Evolutionary conservation across 108 stramenopile species (phyloP).

Genomic region (Cyclostephanos invisitatus): DNA sequence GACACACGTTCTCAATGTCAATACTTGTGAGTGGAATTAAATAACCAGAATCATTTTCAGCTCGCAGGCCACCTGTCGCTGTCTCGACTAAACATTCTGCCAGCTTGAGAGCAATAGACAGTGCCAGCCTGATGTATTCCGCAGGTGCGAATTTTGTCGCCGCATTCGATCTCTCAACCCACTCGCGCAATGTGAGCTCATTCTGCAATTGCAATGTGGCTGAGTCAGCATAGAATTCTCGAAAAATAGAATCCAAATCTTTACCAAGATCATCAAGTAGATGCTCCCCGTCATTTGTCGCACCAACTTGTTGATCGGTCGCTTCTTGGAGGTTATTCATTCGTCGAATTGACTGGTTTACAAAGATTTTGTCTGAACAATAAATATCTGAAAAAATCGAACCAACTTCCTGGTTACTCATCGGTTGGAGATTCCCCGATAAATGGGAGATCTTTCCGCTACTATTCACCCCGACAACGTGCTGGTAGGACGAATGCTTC

Average conservation of each 20-base stretch:
- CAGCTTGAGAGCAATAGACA: slow-evolving; percentile 31
- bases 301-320: not conserved
- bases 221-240: not conserved
- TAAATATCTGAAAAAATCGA: not conserved
- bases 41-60: not conserved
- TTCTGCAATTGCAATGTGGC: not conserved
- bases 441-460: not conserved
- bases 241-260: not conserved
- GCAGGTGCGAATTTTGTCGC: not conserved
- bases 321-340: not conserved
- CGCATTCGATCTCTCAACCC: slow-evolving; percentile 15
- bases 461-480: not conserved
- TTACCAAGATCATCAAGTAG: not conserved
- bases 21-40: slow-evolving; percentile 27
- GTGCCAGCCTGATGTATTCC: slow-evolving; percentile 13
- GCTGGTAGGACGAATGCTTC: not conserved
- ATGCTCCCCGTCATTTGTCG: not conserved
- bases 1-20: slow-evolving; percentile 5
- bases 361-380: not conserved
- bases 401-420: not conserved
- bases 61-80: not conserved
- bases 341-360: not conserved
- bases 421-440: not conserved
- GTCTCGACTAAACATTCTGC: slow-evolving; percentile 16
- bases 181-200: slow-evolving; percentile 3